Evolutionary conservation across 2,329 filamentous ascomycete species (phyloP), one percentile per base, ranked within the genome.

Genomic region (Zymoseptoria passerinii): DNA sequence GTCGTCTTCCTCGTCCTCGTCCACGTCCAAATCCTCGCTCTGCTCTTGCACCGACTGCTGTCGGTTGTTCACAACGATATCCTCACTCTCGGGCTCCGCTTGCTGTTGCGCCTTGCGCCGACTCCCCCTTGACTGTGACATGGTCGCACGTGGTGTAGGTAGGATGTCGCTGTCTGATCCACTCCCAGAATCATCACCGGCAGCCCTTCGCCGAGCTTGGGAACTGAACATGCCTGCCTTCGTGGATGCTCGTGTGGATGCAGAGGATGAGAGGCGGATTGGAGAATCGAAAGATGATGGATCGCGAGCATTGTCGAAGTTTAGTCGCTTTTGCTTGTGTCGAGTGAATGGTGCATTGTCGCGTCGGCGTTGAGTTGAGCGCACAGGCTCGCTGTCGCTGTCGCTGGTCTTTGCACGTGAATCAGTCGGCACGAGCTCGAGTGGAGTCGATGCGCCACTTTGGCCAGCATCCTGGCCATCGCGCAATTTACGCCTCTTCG

Each of bases 271-370:
- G 8, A 69, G 53, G 49, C 27, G 61, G 16, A 68, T 55, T 4
- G 65, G 61, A 44, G 67, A 56, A 50, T 64, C 58, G 57, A 69
- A 66, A 23, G 61, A 63, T 44, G 61, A 57, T 16, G 64, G 29
- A 16, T 63, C 60, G 50, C 68, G 55, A 6, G 61, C 53, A n/a
- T 48, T 59, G 35, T 50, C 65, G 58, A 71, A 72, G 56, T 71
- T 67, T 4, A 72, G 62, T n/a, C 58, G 68, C 62, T 61, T 68
- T 62, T 63, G 71, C 65, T 66, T 69, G 51, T 62, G 70, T 72
- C 52, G 54, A 49, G 28, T 56, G 56, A 20, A 23, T 54, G 27
- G 50, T 58, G 35, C 50, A 57, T 40, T 54, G 63, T 44, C 35
- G 16, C 16, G 23, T 28, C 60, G 61, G 28, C 64, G 55, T 49